Evolutionary conservation across 2,329 filamentous ascomycete genomes (phyloP), one percentile per base, ranked within the genome.

Genomic region (Penicillium rolfsii): DNA sequence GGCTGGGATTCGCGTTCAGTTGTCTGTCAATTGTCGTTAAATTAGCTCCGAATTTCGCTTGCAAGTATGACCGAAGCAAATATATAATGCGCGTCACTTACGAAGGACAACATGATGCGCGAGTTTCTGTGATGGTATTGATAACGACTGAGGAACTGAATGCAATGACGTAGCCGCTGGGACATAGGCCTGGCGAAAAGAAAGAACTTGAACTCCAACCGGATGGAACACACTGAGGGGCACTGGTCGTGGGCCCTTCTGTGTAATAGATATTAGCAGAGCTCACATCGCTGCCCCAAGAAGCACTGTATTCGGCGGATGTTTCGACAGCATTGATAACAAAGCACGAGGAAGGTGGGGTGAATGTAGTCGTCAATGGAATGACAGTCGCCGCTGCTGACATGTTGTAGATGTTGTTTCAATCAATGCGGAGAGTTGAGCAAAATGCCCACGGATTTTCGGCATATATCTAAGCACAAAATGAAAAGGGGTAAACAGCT

Each of bases 211-310:
- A 41, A 41, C 38, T 41, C 38, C 16, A 41, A 41, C 16, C 38
- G 16, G 38, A 41, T 41, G 16, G 38, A 41, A 19, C n/a, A 41
- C 38, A 41, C 38, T n/a, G 5, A 41, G 38, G 5, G 33, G 28
- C 12, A 36, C 33, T 36, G 12, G 33, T 36, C 33, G 33, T 36
- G 12, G 33, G 33, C 33, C 33, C 33, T 36, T 36, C 33, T 36
- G 12, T 36, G 3, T 36, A 38, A 16, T 38, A 16, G 36, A 38
- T 16, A 16, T 14, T 38, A 38, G 11, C 12, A 16, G 77, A 82
- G 56, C 68, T 89, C 36, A 38, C 36, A 38, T 16, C 11, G 36
- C 36, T 38, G 36, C 36, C 36, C 36, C 36, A 12, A 38, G 36
- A 38, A 38, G 36, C 36, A 38, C 36, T 38, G 14, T 38, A 38